Evolutionary conservation across 2,329 filamentous ascomycete species (phyloP).

Genomic region (Penicillium sp.): DNA sequence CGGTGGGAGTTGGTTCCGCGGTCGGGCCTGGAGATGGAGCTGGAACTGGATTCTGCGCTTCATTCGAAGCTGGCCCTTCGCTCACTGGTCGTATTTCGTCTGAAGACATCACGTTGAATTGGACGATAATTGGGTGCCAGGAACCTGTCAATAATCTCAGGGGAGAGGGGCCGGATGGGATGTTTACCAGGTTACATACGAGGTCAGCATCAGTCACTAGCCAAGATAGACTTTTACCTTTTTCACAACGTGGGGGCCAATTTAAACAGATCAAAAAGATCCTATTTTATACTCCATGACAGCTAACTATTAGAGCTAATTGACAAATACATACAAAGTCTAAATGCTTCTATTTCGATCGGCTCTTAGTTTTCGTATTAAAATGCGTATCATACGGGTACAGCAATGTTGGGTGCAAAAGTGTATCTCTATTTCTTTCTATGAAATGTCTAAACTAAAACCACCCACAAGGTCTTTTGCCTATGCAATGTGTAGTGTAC

Average conservation of each 20-base stretch:
- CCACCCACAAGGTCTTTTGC: background rate
- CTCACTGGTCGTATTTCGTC: background rate
- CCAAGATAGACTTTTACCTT: background rate
- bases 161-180: background rate
- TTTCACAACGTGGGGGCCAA: conserved; percentile 2
- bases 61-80: background rate
- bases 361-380: too few species aligned
- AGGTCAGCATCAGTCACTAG: background rate
- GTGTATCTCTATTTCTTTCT: background rate
- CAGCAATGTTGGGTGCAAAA: background rate
- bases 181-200: background rate
- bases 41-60: background rate
- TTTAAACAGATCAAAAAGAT: background rate
- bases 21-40: background rate
- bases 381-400: background rate
- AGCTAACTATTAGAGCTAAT: background rate
- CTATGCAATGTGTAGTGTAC: conserved; percentile 1
- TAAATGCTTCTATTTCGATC: too few species aligned
- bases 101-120: background rate
- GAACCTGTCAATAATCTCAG: background rate
- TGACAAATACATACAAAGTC: background rate
- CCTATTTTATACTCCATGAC: background rate
- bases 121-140: too few species aligned
- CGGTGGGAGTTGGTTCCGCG: too few species aligned
- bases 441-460: background rate